Percentiles rank a stretch among this genome's conserved stretches.
These are phyloP conservation scores for Monosporascus ibericus DNA, from an alignment of 2,329 filamentous ascomycete genomes.

Conservation along the genomic window DNA sequence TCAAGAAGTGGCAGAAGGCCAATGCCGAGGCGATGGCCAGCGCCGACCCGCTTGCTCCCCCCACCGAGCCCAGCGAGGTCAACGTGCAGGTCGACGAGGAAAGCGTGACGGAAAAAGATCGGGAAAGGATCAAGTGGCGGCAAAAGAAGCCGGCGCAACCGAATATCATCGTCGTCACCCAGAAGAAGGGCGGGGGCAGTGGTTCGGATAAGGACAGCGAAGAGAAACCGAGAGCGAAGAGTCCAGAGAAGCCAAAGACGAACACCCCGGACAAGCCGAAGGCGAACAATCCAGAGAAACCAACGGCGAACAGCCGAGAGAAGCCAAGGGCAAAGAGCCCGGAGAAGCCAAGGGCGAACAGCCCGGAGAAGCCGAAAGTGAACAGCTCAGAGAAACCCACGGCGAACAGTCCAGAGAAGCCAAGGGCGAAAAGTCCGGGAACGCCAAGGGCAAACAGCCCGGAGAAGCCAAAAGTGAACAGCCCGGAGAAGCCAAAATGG, in stretches of 20 bases:
- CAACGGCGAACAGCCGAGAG: no score
- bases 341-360: constrained; percentile 37
- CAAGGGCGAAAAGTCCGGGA: constrained; percentile 36
- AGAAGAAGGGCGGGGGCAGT: constrained; percentile 21
- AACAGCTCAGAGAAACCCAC: no score
- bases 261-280: constrained; percentile 28
- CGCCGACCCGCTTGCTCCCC: constrained; percentile 44
- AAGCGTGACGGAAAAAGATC: constrained; percentile 56
- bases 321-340: constrained; percentile 6
- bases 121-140: constrained; percentile 49
- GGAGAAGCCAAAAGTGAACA: no score
- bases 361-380: not conserved
- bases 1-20: constrained; percentile 78
- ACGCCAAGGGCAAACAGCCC: not conserved
- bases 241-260: no score
- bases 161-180: constrained; percentile 23
- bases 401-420: constrained; percentile 20
- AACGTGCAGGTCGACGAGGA: constrained; percentile 53
- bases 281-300: constrained; percentile 31
- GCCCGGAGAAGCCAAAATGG: constrained; percentile 20
- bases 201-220: constrained; percentile 24
- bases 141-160: constrained; percentile 35
- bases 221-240: not conserved
- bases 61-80: constrained; percentile 56
- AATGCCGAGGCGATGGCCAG: constrained; percentile 59